Conservation (phyloP, 495 filamentous ascomycete species). For the Annulohypoxylon moriforme region DNA sequence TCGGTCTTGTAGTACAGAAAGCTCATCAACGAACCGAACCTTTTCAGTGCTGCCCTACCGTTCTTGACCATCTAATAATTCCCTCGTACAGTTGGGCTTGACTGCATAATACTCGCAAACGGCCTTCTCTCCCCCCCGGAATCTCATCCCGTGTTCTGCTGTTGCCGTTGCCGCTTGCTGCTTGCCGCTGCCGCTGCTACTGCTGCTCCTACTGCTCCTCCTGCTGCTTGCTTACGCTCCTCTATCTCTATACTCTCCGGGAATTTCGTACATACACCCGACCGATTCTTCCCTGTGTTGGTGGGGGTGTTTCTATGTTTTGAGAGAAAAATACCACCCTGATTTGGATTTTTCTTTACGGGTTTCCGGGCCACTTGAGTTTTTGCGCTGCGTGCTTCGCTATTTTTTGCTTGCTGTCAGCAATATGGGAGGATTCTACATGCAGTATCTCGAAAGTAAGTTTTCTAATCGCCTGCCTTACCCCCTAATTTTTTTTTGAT, state of each 20-base stretch:
- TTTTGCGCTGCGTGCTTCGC: conserved; percentile 8
- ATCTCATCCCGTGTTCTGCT: conserved; percentile 47
- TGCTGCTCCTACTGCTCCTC: conserved; percentile 14
- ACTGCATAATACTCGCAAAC: conserved; percentile 58
- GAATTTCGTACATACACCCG: conserved; percentile 46
- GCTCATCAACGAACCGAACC: conserved; percentile 51
- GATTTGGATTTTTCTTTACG: conserved; percentile 22
- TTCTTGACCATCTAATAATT: conserved; percentile 45
- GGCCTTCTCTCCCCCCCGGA: conserved; percentile 46
- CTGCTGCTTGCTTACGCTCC: conserved; percentile 12
- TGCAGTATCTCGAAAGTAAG: conserved; percentile 73
- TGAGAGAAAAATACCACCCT: conserved; percentile 45
- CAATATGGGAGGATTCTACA: conserved; percentile 70
- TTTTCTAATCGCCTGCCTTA: conserved; percentile 35
- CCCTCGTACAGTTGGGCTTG: conserved; percentile 63
- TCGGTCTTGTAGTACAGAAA: conserved; percentile 57
- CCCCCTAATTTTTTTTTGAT: not conserved
- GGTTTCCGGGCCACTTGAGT: conserved; percentile 40
- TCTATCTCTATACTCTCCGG: conserved; percentile 25
- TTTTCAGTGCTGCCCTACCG: conserved; percentile 52
- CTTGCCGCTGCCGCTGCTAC: conserved; percentile 28
- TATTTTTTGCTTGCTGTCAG: conserved; percentile 27
- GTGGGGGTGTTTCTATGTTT: conserved; percentile 49
- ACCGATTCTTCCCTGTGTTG: conserved; percentile 34
- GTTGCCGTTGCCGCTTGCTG: conserved; percentile 16